Evolutionary conservation across 179 eudicot species (phyloP).

Genomic region (Spinacia oleracea): DNA sequence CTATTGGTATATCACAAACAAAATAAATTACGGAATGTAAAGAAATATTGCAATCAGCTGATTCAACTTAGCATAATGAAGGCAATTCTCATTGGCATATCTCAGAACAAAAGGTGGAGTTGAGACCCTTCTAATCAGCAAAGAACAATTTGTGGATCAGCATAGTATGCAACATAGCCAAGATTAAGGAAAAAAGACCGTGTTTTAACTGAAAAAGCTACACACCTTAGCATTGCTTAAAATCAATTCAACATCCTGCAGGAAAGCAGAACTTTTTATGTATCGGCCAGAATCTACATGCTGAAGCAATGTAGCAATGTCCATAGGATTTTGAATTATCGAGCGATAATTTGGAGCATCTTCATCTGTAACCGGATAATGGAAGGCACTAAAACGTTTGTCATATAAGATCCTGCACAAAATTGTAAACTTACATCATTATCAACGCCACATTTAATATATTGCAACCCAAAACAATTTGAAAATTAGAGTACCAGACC

Average conservation of each 20-base stretch:
- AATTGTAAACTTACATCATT: constrained; percentile 1
- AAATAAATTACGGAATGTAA: not conserved
- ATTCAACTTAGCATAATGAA: not conserved
- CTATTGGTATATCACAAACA: not conserved
- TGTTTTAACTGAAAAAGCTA: not conserved
- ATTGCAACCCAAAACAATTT: not conserved
- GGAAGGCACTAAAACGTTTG: constrained; percentile 89
- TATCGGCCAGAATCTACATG: constrained; percentile 92
- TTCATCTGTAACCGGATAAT: constrained; percentile 91
- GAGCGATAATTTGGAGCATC: constrained; percentile 98
- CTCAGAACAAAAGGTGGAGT: not conserved
- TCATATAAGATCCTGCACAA: constrained; percentile 88
- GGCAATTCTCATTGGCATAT: not conserved
- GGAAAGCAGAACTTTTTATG: constrained; percentile 64
- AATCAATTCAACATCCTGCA: constrained; percentile 92
- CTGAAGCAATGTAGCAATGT: constrained; percentile 85
- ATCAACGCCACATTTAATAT: not conserved
- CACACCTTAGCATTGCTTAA: constrained; percentile 85
- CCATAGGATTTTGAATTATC: constrained; percentile 94
- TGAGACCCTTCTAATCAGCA: not conserved
- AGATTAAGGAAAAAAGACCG: not conserved
- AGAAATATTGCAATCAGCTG: not conserved
- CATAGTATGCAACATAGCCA: constrained; percentile 9
- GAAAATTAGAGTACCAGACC: not conserved
- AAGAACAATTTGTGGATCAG: not conserved